Base-by-base conservation (phyloP, 2,329 filamentous ascomycete genomes). In the Cryphonectria nitschkei region DNA sequence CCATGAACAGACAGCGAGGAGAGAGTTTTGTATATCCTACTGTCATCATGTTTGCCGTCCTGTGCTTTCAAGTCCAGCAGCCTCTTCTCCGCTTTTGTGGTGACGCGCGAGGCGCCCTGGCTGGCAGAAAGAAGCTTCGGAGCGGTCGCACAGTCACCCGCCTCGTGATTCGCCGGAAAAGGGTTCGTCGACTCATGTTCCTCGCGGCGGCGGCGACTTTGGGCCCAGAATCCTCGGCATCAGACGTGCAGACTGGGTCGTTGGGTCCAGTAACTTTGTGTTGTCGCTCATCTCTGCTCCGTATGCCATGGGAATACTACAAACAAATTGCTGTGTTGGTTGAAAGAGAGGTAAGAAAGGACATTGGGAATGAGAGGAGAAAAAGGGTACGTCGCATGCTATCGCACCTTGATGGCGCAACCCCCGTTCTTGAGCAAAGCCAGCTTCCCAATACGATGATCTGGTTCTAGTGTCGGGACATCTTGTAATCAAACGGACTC, bases 131-230 rank as follows among this genome's bases (percentile, higher is more conserved):
- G 50, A 70, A 70, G 70, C 65, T 66, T 65, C 65, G 65, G 58
- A 67, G 34, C 41, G 64, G 43, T 63, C 54, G 68, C 63, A 65
- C 65, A 26, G 58, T 43, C 52, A 16, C 32, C 46, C 52, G 66
- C 29, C 68, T 62, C 60, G 66, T 69, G 62, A 71, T 71, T 71
- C 70, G 70, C 56, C 64, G 56, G 58, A 68, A 68, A 66, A 71
- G 62, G 65, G 62, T 65, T 66, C 61, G 43, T 66, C 70, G 65
- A 65, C 65, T 72, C 68, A 72, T 68, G 43, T 68, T 29, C 52
- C 52, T 34, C 65, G 50, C 46, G 64, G 41, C 46, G 64, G 41
- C 56, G 61, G 61, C 22, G 58, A 69, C 63, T 46, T 61, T 70
- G 65, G 56, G 61, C 52, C 54, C 50, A 56, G 39, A 61, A 43